Base-by-base conservation (phyloP, 2,329 filamentous ascomycete genomes). In the Ceratocystis cacaofunesta region DNA sequence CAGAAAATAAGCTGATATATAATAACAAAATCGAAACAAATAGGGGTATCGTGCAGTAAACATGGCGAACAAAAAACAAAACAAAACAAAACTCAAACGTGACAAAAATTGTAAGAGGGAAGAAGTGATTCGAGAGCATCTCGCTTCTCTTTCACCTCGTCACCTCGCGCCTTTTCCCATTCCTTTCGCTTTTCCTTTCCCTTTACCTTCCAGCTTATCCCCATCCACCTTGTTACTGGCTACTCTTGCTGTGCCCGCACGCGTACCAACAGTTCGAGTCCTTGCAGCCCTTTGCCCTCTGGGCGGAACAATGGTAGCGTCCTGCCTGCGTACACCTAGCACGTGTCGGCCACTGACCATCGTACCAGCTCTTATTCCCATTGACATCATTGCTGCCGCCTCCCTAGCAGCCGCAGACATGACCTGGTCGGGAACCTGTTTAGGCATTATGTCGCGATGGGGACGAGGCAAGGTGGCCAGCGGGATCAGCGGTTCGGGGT, bases 11-110 rank as follows among this genome's bases (percentile, higher is more conserved):
- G 55, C 28, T 12, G 30, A 58, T 57, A 55, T 43, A 19, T 25
- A 63, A 43, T 61, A 61, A 61, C 36, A 46, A 22, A n/a, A 61
- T 58, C 3, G 30, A 58, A 63, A 57, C 50, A 64, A 44, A 64
- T 15, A 50, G 43, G 62, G 25, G 22, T 61, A 52, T 19, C n/a
- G 48, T 58, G 55, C n/a, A 50, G 25, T 61, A 50, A 44, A n/a
- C 36, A 57, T n/a, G 12, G 61, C 63, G 17, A 61, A 15, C 61
- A 62, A 46, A 61, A 15, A 61, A 43, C 22, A 22, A 43, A 43
- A 4, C 3, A 61, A 61, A 12, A 1, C 6, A 46, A 22, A 32
- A 32, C 12, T 7, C 52, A 2, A 57, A 32, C 52, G 12, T 52
- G 25, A 17, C 52, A 57, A 57, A 30, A 19, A 17, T 19, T 4